These are phyloP conservation scores for Neonectria punicea DNA, from an alignment of 2,329 filamentous ascomycete genomes.

Conservation along the genomic window DNA sequence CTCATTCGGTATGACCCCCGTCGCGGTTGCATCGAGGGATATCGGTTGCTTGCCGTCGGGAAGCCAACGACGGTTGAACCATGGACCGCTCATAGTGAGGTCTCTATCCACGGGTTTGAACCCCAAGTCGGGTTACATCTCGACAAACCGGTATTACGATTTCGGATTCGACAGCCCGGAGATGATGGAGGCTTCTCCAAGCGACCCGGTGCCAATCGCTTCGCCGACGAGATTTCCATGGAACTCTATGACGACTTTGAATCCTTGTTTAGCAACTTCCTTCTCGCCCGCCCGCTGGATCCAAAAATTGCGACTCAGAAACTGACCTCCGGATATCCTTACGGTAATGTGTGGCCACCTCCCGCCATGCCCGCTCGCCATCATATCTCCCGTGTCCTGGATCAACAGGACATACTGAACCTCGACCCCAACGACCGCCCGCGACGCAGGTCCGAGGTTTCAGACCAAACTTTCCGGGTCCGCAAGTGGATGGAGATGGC, in stretches of 20 bases:
- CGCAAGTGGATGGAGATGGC: constrained; percentile 80
- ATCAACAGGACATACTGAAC: constrained; percentile 37
- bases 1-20: constrained; percentile 80
- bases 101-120: constrained; percentile 78
- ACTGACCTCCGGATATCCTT: constrained; percentile 51
- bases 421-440: constrained; percentile 54
- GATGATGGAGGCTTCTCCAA: constrained; percentile 32
- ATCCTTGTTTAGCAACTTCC: constrained; percentile 72
- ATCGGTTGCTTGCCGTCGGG: constrained; percentile 76
- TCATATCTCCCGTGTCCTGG: constrained; percentile 55
- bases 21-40: constrained; percentile 81
- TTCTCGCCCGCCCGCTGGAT: constrained; percentile 67
- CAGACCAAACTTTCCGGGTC: constrained; percentile 77
- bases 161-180: constrained; percentile 50
- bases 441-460: constrained; percentile 66
- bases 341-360: constrained; percentile 79
- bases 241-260: constrained; percentile 56
- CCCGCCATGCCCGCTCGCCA: constrained; percentile 71
- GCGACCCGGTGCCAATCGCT: constrained; percentile 49
- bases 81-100: constrained; percentile 73
- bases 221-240: constrained; percentile 65
- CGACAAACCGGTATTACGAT: constrained; percentile 75
- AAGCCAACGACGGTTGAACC: constrained; percentile 63
- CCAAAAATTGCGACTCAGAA: constrained; percentile 49
- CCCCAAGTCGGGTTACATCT: constrained; percentile 77